Conservation (phyloP, 1,284 basidiomycete species). For the Vanrija sp. region DNA sequence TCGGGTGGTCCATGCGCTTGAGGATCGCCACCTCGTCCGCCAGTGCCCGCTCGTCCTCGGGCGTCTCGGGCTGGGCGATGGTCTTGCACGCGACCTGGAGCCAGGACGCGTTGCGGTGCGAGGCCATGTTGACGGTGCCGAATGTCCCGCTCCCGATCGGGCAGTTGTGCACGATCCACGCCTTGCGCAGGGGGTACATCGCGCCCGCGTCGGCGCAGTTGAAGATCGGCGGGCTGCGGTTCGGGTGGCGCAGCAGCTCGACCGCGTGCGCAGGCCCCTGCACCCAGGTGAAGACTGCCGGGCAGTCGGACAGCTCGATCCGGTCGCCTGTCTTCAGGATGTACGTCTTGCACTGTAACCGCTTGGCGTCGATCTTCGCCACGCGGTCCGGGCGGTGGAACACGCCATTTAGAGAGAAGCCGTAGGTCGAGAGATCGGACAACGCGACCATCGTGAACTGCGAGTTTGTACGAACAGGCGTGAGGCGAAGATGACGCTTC, state of each 20-base stretch:
- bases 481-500: conserved; percentile 13
- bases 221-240: neutral
- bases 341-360: neutral
- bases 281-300: conserved; percentile 7
- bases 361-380: conserved; percentile 37
- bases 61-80: conserved; percentile 58
- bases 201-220: neutral
- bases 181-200: neutral
- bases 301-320: conserved; percentile 1
- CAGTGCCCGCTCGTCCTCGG: neutral
- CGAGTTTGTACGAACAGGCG: conserved; percentile 17
- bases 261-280: neutral
- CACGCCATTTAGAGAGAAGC: conserved; percentile 65
- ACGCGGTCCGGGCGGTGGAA: conserved; percentile 47
- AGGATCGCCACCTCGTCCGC: conserved; percentile 68
- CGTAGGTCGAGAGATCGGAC: conserved; percentile 74
- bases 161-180: conserved; percentile 21
- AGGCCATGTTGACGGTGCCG: conserved; percentile 70
- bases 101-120: conserved; percentile 57
- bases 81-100: conserved; percentile 80
- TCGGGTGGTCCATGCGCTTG: conserved; percentile 66
- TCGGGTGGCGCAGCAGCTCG: conserved; percentile 5
- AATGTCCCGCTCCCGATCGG: conserved; percentile 60
- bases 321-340: conserved; percentile 11
- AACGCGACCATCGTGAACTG: conserved; percentile 12